Evolutionary conservation across 106 monocot genomes (phyloP).

Genomic region (Posidonia australis): DNA sequence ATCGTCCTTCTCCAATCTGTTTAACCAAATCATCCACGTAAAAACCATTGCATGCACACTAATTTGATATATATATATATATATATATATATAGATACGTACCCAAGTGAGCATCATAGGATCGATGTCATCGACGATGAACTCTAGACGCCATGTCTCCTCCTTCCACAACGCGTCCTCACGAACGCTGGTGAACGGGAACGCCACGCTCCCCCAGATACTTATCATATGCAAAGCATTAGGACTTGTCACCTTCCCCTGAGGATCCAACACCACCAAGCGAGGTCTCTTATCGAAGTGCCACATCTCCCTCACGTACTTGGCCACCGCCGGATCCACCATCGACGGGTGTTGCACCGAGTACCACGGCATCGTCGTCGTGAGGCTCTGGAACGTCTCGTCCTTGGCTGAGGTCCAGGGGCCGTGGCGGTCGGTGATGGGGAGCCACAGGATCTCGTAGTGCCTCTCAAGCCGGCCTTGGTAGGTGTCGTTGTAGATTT

Average conservation of each 20-base stretch:
- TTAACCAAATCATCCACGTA: too few species aligned
- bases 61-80: too few species aligned
- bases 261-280: slow-evolving; percentile 66
- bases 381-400: slow-evolving; percentile 31
- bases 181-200: slow-evolving; percentile 58
- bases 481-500: slow-evolving; percentile 55
- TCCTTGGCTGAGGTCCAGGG: slow-evolving; percentile 32
- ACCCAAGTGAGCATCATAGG: slow-evolving; percentile 39
- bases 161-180: slow-evolving; percentile 84
- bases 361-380: slow-evolving; percentile 61
- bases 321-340: slow-evolving; percentile 38
- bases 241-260: slow-evolving; percentile 62
- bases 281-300: slow-evolving; percentile 64
- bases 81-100: background rate
- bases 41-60: too few species aligned
- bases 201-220: slow-evolving; percentile 83
- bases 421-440: slow-evolving; percentile 37
- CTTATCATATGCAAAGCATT: slow-evolving; percentile 83
- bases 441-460: slow-evolving; percentile 77
- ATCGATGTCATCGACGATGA: slow-evolving; percentile 78
- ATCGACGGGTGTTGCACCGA: slow-evolving; percentile 38
- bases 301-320: slow-evolving; percentile 24
- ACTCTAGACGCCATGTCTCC: slow-evolving; percentile 64
- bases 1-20: slow-evolving; percentile 37
- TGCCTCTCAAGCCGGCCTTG: slow-evolving; percentile 47